Conservation (phyloP, 441 rosid genomes). For the Aquilaria agallochum region DNA sequence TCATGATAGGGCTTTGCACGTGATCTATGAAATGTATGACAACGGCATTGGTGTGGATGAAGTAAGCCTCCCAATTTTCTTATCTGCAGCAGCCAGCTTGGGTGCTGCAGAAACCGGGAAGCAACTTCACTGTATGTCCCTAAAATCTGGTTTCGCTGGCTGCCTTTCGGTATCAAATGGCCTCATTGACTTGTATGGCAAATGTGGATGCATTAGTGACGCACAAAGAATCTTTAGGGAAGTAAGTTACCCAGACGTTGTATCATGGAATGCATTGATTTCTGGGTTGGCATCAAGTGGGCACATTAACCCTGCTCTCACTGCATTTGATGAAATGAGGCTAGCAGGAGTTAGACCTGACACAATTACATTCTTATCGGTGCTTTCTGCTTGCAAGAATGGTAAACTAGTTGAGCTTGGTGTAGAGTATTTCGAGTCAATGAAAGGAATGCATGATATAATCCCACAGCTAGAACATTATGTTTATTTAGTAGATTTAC, state of each 20-base stretch:
- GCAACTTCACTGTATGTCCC: constrained; percentile 45
- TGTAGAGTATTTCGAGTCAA: constrained; percentile 37
- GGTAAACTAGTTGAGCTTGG: constrained; percentile 40
- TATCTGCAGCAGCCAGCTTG: constrained; percentile 44
- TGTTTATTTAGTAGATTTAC: constrained; percentile 36
- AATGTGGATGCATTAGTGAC: constrained; percentile 32
- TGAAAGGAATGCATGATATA: constrained; percentile 25
- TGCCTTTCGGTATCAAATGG: constrained; percentile 36
- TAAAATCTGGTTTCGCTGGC: constrained; percentile 34
- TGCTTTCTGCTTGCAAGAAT: constrained; percentile 43
- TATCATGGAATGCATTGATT: constrained; percentile 52
- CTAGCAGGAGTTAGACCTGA: constrained; percentile 41
- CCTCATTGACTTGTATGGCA: constrained; percentile 44
- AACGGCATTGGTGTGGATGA: constrained; percentile 46
- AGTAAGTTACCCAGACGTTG: constrained; percentile 29
- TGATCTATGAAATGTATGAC: constrained; percentile 33
- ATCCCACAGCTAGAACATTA: constrained; percentile 39
- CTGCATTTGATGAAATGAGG: constrained; percentile 52
- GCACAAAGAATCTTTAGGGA: constrained; percentile 33
- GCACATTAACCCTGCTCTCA: constrained; percentile 34
- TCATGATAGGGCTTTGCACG: constrained; percentile 37
- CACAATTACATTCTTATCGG: constrained; percentile 31
- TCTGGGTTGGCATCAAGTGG: constrained; percentile 43
- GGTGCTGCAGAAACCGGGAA: constrained; percentile 34
- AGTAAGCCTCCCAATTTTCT: constrained; percentile 53